These are phyloP conservation scores for Cairneyella variabilis DNA, from an alignment of 495 filamentous ascomycete genomes.

Conservation along the genomic window DNA sequence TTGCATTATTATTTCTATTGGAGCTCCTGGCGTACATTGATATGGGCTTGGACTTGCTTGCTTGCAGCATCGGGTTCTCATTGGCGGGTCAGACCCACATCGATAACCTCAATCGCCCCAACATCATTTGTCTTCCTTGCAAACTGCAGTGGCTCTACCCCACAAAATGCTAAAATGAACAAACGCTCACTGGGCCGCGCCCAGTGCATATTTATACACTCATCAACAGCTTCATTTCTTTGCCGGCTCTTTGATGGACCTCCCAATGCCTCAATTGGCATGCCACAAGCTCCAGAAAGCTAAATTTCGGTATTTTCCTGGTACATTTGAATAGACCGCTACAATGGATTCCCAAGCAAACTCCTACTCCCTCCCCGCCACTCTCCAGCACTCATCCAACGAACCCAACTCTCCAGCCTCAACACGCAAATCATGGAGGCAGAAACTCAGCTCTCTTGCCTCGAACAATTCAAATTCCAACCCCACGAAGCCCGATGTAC, in stretches of 20 bases:
- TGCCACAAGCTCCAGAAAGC: neutral
- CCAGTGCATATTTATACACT: neutral
- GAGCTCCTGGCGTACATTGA: too few species aligned
- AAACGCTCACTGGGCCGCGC: neutral
- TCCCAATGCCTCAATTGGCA: conserved; percentile 1
- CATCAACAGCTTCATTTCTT: neutral
- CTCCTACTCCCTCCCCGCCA: conserved; percentile 16
- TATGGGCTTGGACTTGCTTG: too few species aligned
- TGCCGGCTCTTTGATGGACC: neutral
- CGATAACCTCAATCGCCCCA: neutral
- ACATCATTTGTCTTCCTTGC: neutral
- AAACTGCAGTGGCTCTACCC: too few species aligned
- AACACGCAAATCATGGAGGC: conserved; percentile 17
- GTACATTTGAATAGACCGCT: neutral
- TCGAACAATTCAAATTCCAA: too few species aligned
- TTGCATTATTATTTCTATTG: too few species aligned
- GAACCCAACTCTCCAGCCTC: neutral
- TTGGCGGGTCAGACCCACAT: conserved; percentile 7
- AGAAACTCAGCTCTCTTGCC: conserved; percentile 10
- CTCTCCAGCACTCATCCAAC: conserved; percentile 3
- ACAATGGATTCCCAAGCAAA: conserved; percentile 16
- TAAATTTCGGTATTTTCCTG: neutral
- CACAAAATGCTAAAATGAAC: conserved; percentile 2
- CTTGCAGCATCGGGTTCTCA: too few species aligned
- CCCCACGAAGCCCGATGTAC: neutral